Percentiles rank a stretch among this genome's conserved stretches.
phyloP scores from a whole-genome alignment of 2,329 filamentous ascomycete genomes.

The Pseudocercospora macadamiae region DNA sequence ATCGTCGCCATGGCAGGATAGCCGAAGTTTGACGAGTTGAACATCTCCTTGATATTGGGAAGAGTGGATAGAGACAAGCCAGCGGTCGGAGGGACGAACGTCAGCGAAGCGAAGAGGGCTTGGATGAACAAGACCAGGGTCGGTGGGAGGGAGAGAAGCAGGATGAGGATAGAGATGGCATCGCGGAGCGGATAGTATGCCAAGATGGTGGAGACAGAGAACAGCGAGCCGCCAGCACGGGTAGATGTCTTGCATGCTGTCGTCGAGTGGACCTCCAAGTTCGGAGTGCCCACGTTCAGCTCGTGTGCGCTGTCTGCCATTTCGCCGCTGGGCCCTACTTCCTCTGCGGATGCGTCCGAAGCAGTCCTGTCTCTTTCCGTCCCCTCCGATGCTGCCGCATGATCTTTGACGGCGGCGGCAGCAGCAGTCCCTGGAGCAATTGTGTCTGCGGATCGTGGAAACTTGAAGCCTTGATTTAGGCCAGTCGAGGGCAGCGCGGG shows the following conservation, averaged over 20 bases:
- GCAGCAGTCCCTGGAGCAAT: conserved; percentile 21
- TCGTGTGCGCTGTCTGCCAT: conserved; percentile 36
- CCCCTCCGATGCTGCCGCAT: conserved; percentile 30
- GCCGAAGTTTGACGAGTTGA: conserved; percentile 76
- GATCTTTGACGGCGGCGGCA: conserved; percentile 25
- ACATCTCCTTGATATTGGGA: conserved; percentile 85
- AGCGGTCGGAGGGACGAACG: conserved; percentile 79
- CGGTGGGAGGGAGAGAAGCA: conserved; percentile 88
- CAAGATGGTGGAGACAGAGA: conserved; percentile 82
- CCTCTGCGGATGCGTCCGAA: conserved; percentile 50
- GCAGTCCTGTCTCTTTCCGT: conserved; percentile 43
- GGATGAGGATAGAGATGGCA: conserved; percentile 94
- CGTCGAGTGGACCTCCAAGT: conserved; percentile 26
- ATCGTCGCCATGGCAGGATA: conserved; percentile 86
- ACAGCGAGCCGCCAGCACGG: conserved; percentile 71
- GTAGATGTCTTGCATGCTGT: conserved; percentile 55
- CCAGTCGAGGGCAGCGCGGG: conserved; percentile 44
- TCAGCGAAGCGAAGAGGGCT: conserved; percentile 87
- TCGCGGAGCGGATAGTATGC: conserved; percentile 88
- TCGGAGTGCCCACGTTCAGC: conserved; percentile 32
- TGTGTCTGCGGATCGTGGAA: conserved; percentile 36
- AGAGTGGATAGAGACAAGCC: conserved; percentile 67
- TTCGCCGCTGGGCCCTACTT: conserved; percentile 32
- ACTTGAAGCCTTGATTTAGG: conserved; percentile 43
- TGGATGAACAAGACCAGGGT: conserved; percentile 87